Base-by-base conservation (phyloP, 164 flowering plant species). In the Nymphaea thermarum region DNA sequence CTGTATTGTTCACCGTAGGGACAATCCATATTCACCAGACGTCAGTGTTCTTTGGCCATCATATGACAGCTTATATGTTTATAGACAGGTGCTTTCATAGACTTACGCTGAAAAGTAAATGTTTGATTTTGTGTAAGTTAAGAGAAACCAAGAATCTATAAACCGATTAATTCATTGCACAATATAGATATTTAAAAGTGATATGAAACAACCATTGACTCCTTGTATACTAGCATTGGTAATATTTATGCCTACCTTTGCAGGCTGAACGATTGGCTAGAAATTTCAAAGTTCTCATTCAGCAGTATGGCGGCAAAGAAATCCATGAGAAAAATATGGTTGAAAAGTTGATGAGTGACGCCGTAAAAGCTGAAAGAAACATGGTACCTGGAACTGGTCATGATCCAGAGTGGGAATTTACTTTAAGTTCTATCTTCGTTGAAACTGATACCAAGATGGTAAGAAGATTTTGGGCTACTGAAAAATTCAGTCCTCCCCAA, bases 381-480 rank as follows among this genome's bases (percentile, higher is more conserved):
- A 74, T 59, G 63, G 74, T 85, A 6, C 87, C 88, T 15, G 71
- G 67, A 7, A 82, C 84, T 53, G 79, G 84, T 66, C 67, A 44
- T 55, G 70, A 75, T 16, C 67, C 68, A 10, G 86, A 84, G 12
- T 86, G 84, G 85, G 86, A 84, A 60, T 65, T 44, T 61, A 71
- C 68, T 44, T 71, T 76, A 25, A 86, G 87, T 73, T 79, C 88
- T 61, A 76, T 83, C 69, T 86, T 83, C 63, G 83, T 82, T 6
- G 77, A 82, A 59, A 72, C 77, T 4, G 82, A 90, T 59, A 88
- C 89, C 25, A 78, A 86, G 57, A 66, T 66, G 85, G 96, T 86
- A 79, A 74, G 16, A 25, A 16, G 18, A 8, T 14, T 41, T 16
- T 47, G 44, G 16, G 10, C 60, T 51, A 14, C 44, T 61, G 42